Evolutionary conservation across 75 land plant species (phyloP).

Genomic region (Azolla pinnata): DNA sequence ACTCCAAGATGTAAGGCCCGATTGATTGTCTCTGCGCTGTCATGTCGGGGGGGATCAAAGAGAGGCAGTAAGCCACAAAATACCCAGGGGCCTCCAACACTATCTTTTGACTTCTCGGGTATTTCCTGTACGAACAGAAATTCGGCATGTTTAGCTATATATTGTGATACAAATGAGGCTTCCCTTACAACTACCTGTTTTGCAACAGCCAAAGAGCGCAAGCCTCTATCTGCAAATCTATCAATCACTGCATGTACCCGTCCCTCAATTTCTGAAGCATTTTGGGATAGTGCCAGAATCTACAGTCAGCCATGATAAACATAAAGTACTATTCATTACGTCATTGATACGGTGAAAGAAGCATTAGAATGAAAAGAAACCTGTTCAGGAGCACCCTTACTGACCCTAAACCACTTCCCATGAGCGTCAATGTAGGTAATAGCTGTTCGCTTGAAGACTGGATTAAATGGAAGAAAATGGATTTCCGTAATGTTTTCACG

Average conservation of each 20-base stretch:
- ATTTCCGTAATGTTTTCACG: conserved; percentile 38
- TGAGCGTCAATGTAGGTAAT: conserved; percentile 36
- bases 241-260: conserved; percentile 53
- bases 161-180: background rate
- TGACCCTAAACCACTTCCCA: conserved; percentile 40
- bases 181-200: conserved; percentile 37
- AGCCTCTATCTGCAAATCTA: conserved; percentile 64
- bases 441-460: conserved; percentile 50
- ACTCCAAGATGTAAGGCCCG: conserved; percentile 73
- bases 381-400: conserved; percentile 60
- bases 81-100: conserved; percentile 65
- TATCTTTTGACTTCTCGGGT: conserved; percentile 48
- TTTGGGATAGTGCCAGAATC: too few relatives aligned
- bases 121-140: conserved; percentile 27
- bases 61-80: conserved; percentile 72
- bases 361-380: too few relatives aligned
- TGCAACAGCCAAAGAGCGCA: conserved; percentile 71
- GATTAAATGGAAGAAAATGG: conserved; percentile 50
- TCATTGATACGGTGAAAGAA: too few relatives aligned
- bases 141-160: background rate
- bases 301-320: too few relatives aligned
- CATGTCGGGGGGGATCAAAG: conserved; percentile 90
- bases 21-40: conserved; percentile 83
- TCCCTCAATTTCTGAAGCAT: conserved; percentile 33
- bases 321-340: too few relatives aligned